These are phyloP conservation scores for Calonectria ilicicola DNA, from an alignment of 2,329 filamentous ascomycete species.

Conservation along the genomic window DNA sequence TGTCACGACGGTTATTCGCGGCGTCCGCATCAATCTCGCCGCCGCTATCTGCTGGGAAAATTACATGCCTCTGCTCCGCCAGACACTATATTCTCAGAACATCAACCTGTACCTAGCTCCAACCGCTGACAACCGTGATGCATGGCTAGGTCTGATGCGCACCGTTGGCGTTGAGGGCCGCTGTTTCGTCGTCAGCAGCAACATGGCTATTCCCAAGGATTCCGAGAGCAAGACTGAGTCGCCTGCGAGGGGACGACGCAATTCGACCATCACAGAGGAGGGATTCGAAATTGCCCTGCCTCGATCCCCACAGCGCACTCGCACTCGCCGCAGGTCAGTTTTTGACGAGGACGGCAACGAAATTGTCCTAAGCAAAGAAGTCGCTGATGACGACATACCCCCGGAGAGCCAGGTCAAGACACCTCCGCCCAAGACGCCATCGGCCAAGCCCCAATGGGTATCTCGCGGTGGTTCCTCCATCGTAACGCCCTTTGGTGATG, in stretches of 20 bases:
- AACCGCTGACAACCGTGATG: conserved; percentile 85
- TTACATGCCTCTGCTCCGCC: conserved; percentile 91
- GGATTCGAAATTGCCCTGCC: conserved; percentile 62
- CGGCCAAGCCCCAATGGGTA: conserved; percentile 61
- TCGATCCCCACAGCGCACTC: conserved; percentile 34
- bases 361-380: conserved; percentile 57
- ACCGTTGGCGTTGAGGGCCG: conserved; percentile 86
- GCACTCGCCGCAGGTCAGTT: conserved; percentile 54
- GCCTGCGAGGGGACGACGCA: conserved; percentile 31
- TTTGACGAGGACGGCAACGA: conserved; percentile 68
- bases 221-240: conserved; percentile 15
- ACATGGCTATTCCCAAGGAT: conserved; percentile 76
- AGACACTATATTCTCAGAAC: conserved; percentile 88
- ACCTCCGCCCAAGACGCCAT: conserved; percentile 16
- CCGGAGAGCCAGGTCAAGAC: background rate
- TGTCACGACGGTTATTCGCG: conserved; percentile 82
- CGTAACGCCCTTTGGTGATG: conserved; percentile 81
- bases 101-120: conserved; percentile 93
- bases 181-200: conserved; percentile 87
- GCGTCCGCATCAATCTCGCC: conserved; percentile 82
- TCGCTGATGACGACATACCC: background rate
- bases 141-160: conserved; percentile 86
- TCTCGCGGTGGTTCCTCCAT: conserved; percentile 87
- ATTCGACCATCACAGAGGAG: conserved; percentile 59
- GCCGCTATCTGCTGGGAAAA: conserved; percentile 97